Base-by-base conservation (phyloP, 176 grass and related monocot species). In the Oryza brachyantha region DNA sequence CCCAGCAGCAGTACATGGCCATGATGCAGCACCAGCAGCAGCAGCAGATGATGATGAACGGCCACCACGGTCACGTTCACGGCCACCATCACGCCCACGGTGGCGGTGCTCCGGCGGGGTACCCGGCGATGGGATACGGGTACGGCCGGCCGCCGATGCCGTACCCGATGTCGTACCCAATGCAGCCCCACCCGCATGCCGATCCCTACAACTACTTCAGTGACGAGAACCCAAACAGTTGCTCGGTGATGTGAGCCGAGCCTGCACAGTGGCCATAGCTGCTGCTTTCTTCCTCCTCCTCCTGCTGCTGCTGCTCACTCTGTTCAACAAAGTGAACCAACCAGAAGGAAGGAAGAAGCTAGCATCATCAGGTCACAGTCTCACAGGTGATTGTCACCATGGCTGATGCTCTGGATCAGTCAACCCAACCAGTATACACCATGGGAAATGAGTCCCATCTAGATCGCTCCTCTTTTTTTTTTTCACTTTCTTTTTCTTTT, bases 171-270 rank as follows among this genome's bases (percentile, higher is more conserved):
- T 7, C 70, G 5, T 82, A 86, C 75, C 70, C 65, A 1, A 70
- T 84, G 82, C 85, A 75, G 57, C 79, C 84, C 29, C 89, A 87
- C 22, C 81, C 76, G 8, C 78, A 87, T 0, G 46, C 46, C 2
- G 88, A 87, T 13, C 80, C 88, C 1, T 91, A 90, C 67, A 83
- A 90, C 79, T 79, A 85, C 52, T 93, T 90, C 84, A 93, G 91
- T 50, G 91, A 93, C 76, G 91, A 93, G 71, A 90, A 90, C 29
- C 81, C 87, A 28, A 82, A 80, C 74, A 93, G 91, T 67, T 93
- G 91, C 84, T 85, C 87, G 10, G 61, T 90, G 26, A 93, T 93
- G 91, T 93, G 91, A 72, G 41, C 5, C 0, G 3, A 32, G 25
- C 1, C 2, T 59, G 2, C 16, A 24, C 58, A 28, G n/a, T n/a